A percentile compares a stretch with the other conserved stretches of the same genome.
Conservation (phyloP, 2,329 filamentous ascomycete species). For the Metarhizium robertsii region DNA sequence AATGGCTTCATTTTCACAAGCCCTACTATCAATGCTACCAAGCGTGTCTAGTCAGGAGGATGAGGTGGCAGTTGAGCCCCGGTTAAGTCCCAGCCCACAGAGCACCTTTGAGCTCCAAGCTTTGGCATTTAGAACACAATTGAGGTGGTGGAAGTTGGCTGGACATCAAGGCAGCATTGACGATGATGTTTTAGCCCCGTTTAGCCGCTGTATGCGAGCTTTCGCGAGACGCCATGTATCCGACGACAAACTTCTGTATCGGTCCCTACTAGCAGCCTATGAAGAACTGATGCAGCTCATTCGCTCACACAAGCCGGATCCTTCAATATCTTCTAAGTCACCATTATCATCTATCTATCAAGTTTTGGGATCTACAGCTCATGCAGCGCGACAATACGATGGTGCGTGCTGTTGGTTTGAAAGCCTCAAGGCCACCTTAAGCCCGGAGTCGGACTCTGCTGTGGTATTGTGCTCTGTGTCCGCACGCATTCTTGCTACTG, state of each 20-base stretch:
- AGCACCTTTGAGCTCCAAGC: constrained; percentile 54
- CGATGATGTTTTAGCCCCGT: constrained; percentile 56
- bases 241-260: constrained; percentile 26
- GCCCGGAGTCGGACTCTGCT: constrained; percentile 32
- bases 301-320: constrained; percentile 22
- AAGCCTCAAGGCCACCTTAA: constrained; percentile 31
- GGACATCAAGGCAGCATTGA: constrained; percentile 50
- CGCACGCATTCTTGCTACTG: constrained; percentile 45
- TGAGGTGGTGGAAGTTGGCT: constrained; percentile 57
- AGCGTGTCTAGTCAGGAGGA: constrained; percentile 59
- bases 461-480: constrained; percentile 42
- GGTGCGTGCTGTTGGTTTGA: constrained; percentile 48
- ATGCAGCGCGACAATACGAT: constrained; percentile 33
- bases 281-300: constrained; percentile 22
- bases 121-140: constrained; percentile 50
- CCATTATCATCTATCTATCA: constrained; percentile 42
- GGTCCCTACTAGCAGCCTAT: constrained; percentile 22
- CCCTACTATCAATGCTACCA: constrained; percentile 56
- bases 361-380: constrained; percentile 38
- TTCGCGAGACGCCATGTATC: constrained; percentile 45
- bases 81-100: constrained; percentile 46
- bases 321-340: constrained; percentile 28
- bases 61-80: constrained; percentile 38
- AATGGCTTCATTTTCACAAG: constrained; percentile 56
- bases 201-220: constrained; percentile 52